Base-by-base conservation (phyloP, 169 alveolate genomes). In the Eimeria maxima region DNA sequence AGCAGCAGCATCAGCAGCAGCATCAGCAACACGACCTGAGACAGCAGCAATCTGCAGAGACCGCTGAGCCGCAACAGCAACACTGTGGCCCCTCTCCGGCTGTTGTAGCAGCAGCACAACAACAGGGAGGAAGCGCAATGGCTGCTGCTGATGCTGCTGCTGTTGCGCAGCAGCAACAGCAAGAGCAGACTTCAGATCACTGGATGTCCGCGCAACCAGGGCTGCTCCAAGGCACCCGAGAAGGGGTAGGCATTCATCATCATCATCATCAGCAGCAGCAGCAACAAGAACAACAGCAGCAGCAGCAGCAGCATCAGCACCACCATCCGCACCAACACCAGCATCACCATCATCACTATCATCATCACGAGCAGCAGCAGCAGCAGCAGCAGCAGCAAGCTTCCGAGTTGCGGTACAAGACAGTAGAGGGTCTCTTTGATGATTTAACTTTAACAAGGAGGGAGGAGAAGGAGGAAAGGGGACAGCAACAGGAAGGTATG, bases 41-140 rank as follows among this genome's bases (percentile, higher is more conserved):
- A 1, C 38, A 1, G 60, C 10, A 53, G 10, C 20, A 11, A 53
- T 71, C 47, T 29, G 44, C 47, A 71, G 44, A 20, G 24, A 24
- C 47, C 3, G 81, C 81, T 27, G 81, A 71, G 14, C 81, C 81
- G 47, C 81, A 71, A 50, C 81, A 71, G 81, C 81, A 38, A 20
- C 47, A 1, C 27, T 1, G 20, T 2, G 81, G 50, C 3, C 60
- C 63, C 20, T 33, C 87, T 76, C 63, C 8, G 87, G 87, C 47
- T 42, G 87, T 63, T 38, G 87, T 63, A 16, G 60, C 87, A 10
- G 29, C 20, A 38, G 63, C 63, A 76, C 60, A 57, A 42, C 33
- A 3, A 45, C 38, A 24, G 55, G 87, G 60, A 76, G 81, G 8
- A 27, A 24, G 69, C 27, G 69, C 27, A 18, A 38, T 71, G 81